Evolutionary conservation across 768 basidiomycete species (phyloP).

Genomic region (Psilocybe tampanensis): DNA sequence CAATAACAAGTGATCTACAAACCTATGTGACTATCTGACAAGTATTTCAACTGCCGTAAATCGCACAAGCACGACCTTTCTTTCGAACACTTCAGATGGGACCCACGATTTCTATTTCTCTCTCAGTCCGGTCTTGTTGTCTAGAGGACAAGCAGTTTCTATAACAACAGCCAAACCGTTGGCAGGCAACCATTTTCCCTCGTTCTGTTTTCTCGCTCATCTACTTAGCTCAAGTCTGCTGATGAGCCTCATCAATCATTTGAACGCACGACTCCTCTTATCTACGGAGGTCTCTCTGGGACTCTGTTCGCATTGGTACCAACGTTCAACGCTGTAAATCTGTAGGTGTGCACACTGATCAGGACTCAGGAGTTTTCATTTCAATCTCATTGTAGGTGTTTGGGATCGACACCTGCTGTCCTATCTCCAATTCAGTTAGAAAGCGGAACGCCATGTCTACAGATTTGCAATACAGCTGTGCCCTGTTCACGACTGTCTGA

Average conservation of each 20-base stretch:
- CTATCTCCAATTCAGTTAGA: no score
- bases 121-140: conserved; percentile 3
- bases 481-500: background rate
- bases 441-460: background rate
- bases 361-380: background rate
- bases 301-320: background rate
- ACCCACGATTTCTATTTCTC: background rate
- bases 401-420: no score
- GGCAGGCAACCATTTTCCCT: conserved; percentile 10
- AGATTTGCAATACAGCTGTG: background rate
- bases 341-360: background rate
- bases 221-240: conserved; percentile 1
- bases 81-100: conserved; percentile 2
- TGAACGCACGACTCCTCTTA: background rate
- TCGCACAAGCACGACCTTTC: background rate
- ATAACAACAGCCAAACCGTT: conserved; percentile 1
- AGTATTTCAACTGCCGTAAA: conserved; percentile 4
- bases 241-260: background rate
- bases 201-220: conserved; percentile 3
- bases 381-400: no score
- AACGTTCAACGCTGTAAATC: background rate
- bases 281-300: conserved; percentile 7
- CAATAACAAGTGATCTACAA: conserved; percentile 25
- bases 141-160: background rate
- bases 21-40: conserved; percentile 10